A percentile compares a stretch with the other conserved stretches of the same genome.
Evolutionary conservation across 345 rosid species (phyloP).

Genomic region (Eucalyptus pumila): DNA sequence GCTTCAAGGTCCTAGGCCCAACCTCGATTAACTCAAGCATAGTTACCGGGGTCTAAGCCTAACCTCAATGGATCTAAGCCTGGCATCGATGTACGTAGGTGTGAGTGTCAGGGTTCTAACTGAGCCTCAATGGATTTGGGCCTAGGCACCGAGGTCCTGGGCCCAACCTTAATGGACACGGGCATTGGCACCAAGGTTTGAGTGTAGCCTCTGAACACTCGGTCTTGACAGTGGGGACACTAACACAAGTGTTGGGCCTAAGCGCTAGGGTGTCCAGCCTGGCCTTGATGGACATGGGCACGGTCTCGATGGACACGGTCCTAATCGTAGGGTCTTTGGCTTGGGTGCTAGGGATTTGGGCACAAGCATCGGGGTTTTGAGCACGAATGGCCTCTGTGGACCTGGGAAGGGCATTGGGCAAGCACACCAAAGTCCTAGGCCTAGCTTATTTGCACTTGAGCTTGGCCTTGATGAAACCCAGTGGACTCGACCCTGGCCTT

Average conservation of each 20-base stretch:
- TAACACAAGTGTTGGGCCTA: fast-evolving
- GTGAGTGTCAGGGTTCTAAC: background rate
- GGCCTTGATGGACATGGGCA: background rate
- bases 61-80: background rate
- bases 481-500: background rate
- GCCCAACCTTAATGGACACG: fast-evolving
- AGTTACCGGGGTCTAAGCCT: fast-evolving
- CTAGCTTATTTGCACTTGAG: fast-evolving
- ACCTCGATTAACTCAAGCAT: background rate
- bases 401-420: fast-evolving
- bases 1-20: background rate
- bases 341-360: background rate
- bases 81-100: fast-evolving
- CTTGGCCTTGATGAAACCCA: fast-evolving
- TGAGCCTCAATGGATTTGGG: background rate
- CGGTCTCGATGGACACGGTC: fast-evolving
- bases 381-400: background rate
- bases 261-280: fast-evolving
- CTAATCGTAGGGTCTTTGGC: fast-evolving
- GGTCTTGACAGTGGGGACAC: background rate
- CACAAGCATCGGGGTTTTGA: background rate
- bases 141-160: background rate
- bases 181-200: background rate
- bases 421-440: background rate
- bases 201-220: fast-evolving